A percentile compares a stretch with the other conserved stretches of the same genome.
These are phyloP conservation scores for Hyphopichia khmerensis DNA, from an alignment of 1,139 yeast genomes.

Conservation along the genomic window DNA sequence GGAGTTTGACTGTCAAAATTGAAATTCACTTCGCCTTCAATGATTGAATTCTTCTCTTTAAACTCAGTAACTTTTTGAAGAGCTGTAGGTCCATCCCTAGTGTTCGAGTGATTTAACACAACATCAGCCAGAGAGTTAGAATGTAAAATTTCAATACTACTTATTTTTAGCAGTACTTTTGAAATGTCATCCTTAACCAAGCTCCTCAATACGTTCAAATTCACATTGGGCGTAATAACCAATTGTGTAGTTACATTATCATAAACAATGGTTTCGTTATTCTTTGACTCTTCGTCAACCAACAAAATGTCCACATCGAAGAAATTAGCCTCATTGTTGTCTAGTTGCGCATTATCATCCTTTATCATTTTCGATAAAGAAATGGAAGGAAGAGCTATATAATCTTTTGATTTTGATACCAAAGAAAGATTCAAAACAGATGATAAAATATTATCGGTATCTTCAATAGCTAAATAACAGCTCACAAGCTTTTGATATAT, in stretches of 20 bases:
- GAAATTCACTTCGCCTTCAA: background rate
- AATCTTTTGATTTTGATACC: background rate
- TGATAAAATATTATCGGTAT: background rate
- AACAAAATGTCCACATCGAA: conserved; percentile 15
- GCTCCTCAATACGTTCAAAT: conserved; percentile 9
- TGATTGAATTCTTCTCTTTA: background rate
- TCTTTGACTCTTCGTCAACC: conserved; percentile 9
- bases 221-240: conserved; percentile 11
- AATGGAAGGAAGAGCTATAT: background rate
- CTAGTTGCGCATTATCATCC: background rate
- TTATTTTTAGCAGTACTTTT: conserved; percentile 9
- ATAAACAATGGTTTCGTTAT: conserved; percentile 14
- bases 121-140: conserved; percentile 6
- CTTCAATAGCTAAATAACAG: conserved; percentile 16
- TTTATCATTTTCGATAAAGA: background rate
- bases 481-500: conserved; percentile 26
- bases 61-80: conserved; percentile 4
- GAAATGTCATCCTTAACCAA: conserved; percentile 6
- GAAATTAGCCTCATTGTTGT: conserved; percentile 4
- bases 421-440: background rate
- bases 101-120: conserved; percentile 6
- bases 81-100: background rate
- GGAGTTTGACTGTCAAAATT: background rate
- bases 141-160: conserved; percentile 10
- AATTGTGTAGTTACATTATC: conserved; percentile 22